Base-by-base conservation (phyloP, 495 filamentous ascomycete genomes). In the Trichoderma gamsii region DNA sequence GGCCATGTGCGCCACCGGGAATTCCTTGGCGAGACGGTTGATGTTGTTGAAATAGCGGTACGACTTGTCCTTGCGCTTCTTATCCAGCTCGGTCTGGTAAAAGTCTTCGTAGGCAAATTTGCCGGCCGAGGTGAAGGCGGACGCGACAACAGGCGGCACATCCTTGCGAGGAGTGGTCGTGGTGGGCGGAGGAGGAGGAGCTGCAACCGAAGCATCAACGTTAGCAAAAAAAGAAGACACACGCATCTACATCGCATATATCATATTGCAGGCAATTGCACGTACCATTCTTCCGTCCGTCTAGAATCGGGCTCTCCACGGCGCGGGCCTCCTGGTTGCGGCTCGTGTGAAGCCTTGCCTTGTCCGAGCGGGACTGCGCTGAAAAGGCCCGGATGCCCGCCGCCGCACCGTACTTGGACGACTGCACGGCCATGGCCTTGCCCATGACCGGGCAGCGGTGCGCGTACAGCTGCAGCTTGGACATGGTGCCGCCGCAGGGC, bases 31-130 rank as follows among this genome's bases (percentile, higher is more conserved):
- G 68, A 99, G 84, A 27, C 95, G 92, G 76, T 99, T 99, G 88
- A 99, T 99, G 83, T 99, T 99, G 83, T 99, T 99, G 86, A 99
- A 99, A 83, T 99, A 98, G 72, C 95, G 92, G 82, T 99, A 99
- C 46, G 92, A 96, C 82, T 97, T 97, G 84, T 99, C 96, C 83
- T 97, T 93, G 86, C 96, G 96, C 80, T 99, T 99, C 88, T 97
- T 98, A 72, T 96, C 92, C 68, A 99, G 80, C 76, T 99, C 94
- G 51, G 78, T 78, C 44, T 88, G 76, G 80, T 98, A 99, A 82
- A 98, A 99, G 64, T 76, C 88, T 72, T 97, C 86, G 72, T 99
- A 99, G 78, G 97, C 83, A 77, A 97, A 98, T 69, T 87, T 91
- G 64, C 77, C 76, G 51, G 56, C 35, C 43, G 67, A 46, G 23